A percentile compares a stretch with the other conserved stretches of the same genome.
Conservation (phyloP, 768 basidiomycete genomes). For the Lactarius pseudohatsudake region DNA sequence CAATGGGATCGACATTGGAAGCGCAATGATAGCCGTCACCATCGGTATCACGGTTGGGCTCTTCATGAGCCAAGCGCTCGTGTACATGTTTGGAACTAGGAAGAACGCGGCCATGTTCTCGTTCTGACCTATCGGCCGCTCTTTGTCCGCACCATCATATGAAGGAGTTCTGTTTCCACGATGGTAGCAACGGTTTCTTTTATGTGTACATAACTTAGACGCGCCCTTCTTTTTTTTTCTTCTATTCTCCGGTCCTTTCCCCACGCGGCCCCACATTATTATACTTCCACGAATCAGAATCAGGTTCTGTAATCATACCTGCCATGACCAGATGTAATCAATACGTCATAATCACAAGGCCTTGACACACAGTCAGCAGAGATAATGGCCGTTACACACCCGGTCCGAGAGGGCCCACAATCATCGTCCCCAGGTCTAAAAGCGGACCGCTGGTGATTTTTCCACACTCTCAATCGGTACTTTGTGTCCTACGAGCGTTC, state of each 20-base stretch:
- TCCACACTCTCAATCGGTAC: slow-evolving; percentile 88
- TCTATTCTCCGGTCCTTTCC: background rate
- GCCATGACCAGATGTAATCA: background rate
- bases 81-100: slow-evolving; percentile 81
- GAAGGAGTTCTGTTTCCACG: background rate
- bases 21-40: slow-evolving; percentile 86
- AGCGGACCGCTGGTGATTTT: slow-evolving; percentile 86
- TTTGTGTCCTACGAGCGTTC: slow-evolving; percentile 97
- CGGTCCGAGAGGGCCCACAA: background rate
- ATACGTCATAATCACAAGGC: background rate
- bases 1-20: slow-evolving; percentile 79
- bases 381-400: background rate
- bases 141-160: background rate
- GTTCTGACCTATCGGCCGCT: slow-evolving; percentile 45
- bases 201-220: background rate
- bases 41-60: slow-evolving; percentile 89
- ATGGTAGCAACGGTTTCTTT: background rate
- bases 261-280: background rate
- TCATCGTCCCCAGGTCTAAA: slow-evolving; percentile 42
- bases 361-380: background rate
- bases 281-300: background rate
- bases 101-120: slow-evolving; percentile 88
- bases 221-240: background rate
- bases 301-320: background rate
- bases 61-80: slow-evolving; percentile 84